Evolutionary conservation across 2,329 filamentous ascomycete species (phyloP).

Genomic region (Ophiostoma sp.): DNA sequence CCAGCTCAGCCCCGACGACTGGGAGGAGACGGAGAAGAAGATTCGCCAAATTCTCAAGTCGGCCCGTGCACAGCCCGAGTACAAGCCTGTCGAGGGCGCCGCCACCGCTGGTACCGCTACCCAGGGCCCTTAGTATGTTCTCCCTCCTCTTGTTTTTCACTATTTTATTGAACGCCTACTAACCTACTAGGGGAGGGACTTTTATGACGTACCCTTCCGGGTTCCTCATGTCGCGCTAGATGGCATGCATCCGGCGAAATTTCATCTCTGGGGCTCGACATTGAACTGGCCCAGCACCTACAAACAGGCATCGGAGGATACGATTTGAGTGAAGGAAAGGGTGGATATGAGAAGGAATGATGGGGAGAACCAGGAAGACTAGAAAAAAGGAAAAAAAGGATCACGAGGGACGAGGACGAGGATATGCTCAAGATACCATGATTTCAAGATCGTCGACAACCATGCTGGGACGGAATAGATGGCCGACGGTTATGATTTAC

Average conservation of each 20-base stretch:
- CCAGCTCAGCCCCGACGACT: slow-evolving; percentile 79
- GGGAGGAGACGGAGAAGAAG: slow-evolving; percentile 82
- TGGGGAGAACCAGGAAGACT: neutral
- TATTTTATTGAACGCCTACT: neutral
- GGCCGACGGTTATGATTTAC: neutral
- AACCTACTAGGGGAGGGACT: neutral
- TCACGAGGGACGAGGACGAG: neutral
- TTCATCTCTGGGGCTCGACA: no score
- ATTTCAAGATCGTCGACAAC: neutral
- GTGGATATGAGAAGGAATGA: neutral
- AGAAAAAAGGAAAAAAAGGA: neutral
- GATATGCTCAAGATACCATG: slow-evolving; percentile 18
- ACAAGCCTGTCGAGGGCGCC: slow-evolving; percentile 31
- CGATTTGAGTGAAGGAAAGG: neutral
- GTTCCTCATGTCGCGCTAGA: neutral
- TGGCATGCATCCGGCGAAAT: neutral
- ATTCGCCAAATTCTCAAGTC: slow-evolving; percentile 81
- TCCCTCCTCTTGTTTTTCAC: neutral
- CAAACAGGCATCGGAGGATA: neutral
- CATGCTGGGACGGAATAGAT: neutral
- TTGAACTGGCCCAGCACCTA: no score
- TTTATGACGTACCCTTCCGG: neutral
- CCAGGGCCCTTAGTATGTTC: slow-evolving; percentile 18
- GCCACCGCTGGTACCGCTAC: slow-evolving; percentile 23
- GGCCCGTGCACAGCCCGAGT: slow-evolving; percentile 56